Conservation (phyloP, 805 yeast genomes). For the Soucietia sequanensis region DNA sequence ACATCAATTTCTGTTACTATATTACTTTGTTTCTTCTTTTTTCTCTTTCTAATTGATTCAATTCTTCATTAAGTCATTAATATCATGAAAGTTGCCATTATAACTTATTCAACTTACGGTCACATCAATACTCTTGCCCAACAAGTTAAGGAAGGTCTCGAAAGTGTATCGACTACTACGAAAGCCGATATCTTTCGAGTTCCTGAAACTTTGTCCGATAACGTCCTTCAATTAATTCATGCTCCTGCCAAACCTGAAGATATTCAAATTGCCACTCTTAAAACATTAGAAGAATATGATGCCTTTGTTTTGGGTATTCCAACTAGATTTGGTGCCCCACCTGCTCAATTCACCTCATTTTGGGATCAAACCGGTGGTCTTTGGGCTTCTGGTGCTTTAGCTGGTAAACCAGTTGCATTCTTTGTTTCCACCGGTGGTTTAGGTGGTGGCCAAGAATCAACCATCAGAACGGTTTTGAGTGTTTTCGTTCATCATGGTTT, state of each 20-base stretch:
- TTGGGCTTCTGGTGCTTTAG: conserved; percentile 69
- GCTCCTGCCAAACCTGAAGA: conserved; percentile 61
- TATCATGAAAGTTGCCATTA: conserved; percentile 59
- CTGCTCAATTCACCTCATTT: conserved; percentile 74
- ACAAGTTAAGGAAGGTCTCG: conserved; percentile 66
- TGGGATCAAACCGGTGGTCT: conserved; percentile 77
- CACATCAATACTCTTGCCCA: conserved; percentile 72
- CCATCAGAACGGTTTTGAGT: conserved; percentile 58
- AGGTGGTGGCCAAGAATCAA: conserved; percentile 79
- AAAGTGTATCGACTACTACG: conserved; percentile 55
- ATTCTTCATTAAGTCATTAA: no score
- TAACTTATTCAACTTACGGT: conserved; percentile 80
- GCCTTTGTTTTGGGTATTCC: conserved; percentile 78
- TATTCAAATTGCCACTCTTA: conserved; percentile 58
- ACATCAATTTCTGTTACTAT: no score
- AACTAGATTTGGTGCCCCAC: conserved; percentile 73
- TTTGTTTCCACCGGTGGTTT: conserved; percentile 70
- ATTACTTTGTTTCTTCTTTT: no score
- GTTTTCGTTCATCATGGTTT: conserved; percentile 75
- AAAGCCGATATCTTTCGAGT: conserved; percentile 73
- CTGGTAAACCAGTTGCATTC: conserved; percentile 73
- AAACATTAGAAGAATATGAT: conserved; percentile 60
- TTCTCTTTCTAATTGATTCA: no score
- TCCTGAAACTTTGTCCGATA: conserved; percentile 71
- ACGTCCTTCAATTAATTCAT: conserved; percentile 57